A percentile compares a stretch with the other conserved stretches of the same genome.
These are phyloP conservation scores for Leucogyrophana mollusca DNA, from an alignment of 768 basidiomycete species.

Conservation along the genomic window DNA sequence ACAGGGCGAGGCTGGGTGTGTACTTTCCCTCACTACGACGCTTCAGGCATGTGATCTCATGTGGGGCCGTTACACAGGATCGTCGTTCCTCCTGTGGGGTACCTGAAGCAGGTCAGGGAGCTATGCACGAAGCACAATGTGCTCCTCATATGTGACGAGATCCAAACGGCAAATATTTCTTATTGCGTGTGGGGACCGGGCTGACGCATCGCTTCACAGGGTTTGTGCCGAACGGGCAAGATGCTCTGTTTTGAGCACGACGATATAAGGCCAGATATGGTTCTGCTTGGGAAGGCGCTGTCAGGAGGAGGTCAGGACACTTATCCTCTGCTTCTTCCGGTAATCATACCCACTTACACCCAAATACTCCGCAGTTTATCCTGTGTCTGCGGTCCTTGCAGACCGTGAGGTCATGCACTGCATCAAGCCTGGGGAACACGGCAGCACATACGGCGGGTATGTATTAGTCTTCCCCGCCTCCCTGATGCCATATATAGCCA, in stretches of 20 bases:
- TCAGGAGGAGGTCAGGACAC: slow-evolving; percentile 80
- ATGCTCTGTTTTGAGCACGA: slow-evolving; percentile 92
- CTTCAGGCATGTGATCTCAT: slow-evolving; percentile 1
- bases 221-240: slow-evolving; percentile 90
- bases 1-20: slow-evolving; percentile 97
- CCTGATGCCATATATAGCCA: neutral
- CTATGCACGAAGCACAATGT: slow-evolving; percentile 93
- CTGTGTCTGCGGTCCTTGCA: slow-evolving; percentile 93
- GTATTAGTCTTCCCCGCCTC: slow-evolving; percentile 21
- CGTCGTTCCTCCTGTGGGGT: slow-evolving; percentile 87
- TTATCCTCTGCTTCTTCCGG: slow-evolving; percentile 4
- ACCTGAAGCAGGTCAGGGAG: slow-evolving; percentile 71
- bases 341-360: slow-evolving; percentile 6
- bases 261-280: slow-evolving; percentile 83
- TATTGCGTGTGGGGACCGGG: slow-evolving; percentile 3
- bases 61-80: slow-evolving; percentile 50
- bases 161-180: slow-evolving; percentile 73
- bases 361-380: slow-evolving; percentile 63
- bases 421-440: slow-evolving; percentile 94
- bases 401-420: slow-evolving; percentile 92
- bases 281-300: slow-evolving; percentile 94
- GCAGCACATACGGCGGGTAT: slow-evolving; percentile 93
- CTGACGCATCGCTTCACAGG: slow-evolving; percentile 40
- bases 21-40: slow-evolving; percentile 8
- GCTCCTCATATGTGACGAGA: slow-evolving; percentile 96